Base-by-base conservation (phyloP, 129 eudicot species). In the Dittrichia graveolens region DNA sequence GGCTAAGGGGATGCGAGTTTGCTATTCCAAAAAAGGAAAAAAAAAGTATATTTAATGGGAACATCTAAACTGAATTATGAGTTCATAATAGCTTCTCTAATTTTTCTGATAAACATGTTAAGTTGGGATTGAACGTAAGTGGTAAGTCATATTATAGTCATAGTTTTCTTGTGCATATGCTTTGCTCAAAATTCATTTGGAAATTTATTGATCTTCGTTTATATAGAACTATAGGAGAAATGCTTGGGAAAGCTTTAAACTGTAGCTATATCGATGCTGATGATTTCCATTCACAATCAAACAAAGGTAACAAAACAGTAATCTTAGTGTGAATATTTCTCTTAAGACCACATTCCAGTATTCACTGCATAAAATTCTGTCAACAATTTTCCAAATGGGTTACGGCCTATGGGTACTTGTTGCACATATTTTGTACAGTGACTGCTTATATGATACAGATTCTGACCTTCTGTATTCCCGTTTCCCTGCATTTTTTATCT, bases 241-340 rank as follows among this genome's bases (percentile, higher is more conserved):
- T 90, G 92, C 83, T 94, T 44, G 97, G 86, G 54, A 69, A 84
- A 75, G 79, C 66, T 48, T 49, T 75, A 41, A 78, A 78, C 13
- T 87, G 91, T 55, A 72, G 71, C 77, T 94, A 86, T 55, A 80
- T 90, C 50, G 99, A 94, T 75, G 99, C 97, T 7, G 99, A 94
- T 78, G 96, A 94, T 83, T 90, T 83, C 73, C 99, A 94, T 70
- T 79, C 97, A 18, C 85, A 86, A 15, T 76, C 91, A 14, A 94
- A 94, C 85, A 94, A 90, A 94, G 99, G 99, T 94, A 64, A 31
- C 3, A 54, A 37, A 61, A 67, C 59, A 55, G 47, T 37, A 34
- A 57, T 45, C 11, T 12, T 18, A 5, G 8, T 69, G 5, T 10
- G 9, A 49, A 2, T 10, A 52, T 2, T 16, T 70, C 14, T 10